Evolutionary conservation across 1,139 yeast genomes (phyloP).

Genomic region (Sugiyamaella castrensis): DNA sequence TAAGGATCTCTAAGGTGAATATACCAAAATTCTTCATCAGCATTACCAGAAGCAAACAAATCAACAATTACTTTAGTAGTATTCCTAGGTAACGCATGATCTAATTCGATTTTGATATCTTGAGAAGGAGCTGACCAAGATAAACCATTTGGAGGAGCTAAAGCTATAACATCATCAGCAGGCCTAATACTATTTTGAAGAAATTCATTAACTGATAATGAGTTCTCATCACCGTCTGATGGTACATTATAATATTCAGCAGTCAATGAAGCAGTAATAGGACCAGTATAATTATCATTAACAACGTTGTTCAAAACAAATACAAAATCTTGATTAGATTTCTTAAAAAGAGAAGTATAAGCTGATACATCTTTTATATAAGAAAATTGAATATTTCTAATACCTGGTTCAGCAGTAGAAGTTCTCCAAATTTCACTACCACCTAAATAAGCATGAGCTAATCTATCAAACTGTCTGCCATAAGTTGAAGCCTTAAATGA

Average conservation of each 20-base stretch:
- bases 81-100: slow-evolving; percentile 47
- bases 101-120: background rate
- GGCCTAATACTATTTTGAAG: background rate
- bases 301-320: slow-evolving; percentile 68
- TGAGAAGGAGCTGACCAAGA: slow-evolving; percentile 16
- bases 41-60: slow-evolving; percentile 69
- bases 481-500: slow-evolving; percentile 55
- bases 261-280: slow-evolving; percentile 52
- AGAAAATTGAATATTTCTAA: slow-evolving; percentile 42
- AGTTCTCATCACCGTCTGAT: background rate
- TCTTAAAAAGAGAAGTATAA: slow-evolving; percentile 52
- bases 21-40: slow-evolving; percentile 84
- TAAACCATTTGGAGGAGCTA: slow-evolving; percentile 11
- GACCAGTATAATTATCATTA: slow-evolving; percentile 56
- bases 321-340: slow-evolving; percentile 40
- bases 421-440: slow-evolving; percentile 80
- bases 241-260: slow-evolving; percentile 45
- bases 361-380: slow-evolving; percentile 63
- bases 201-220: background rate
- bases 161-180: slow-evolving; percentile 10
- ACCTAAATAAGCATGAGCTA: slow-evolving; percentile 64
- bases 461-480: slow-evolving; percentile 75
- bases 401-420: slow-evolving; percentile 78
- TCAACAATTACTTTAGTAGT: slow-evolving; percentile 59
- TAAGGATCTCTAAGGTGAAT: slow-evolving; percentile 18